A percentile compares a stretch with the other conserved stretches of the same genome.
Evolutionary conservation across 345 rosid species (phyloP).

Genomic region (Anacardium occidentale): DNA sequence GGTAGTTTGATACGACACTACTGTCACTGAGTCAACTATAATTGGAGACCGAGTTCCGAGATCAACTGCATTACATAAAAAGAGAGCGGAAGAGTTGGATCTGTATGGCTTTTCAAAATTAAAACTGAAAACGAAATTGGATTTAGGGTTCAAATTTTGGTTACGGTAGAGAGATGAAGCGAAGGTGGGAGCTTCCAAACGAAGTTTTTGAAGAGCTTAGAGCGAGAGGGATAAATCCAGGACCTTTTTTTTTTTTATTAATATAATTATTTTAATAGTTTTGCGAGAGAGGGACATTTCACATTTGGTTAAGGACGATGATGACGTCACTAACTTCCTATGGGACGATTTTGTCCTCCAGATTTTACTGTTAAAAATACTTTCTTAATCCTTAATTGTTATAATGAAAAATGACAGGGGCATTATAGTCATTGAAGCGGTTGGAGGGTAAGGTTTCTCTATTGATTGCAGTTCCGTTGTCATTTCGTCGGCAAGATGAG

Average conservation of each 20-base stretch:
- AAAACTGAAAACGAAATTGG: conserved; percentile 9
- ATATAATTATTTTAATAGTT: not conserved
- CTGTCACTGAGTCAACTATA: conserved; percentile 35
- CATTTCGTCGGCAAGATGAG: conserved; percentile 25
- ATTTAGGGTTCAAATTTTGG: conserved; percentile 9
- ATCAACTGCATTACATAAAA: conserved; percentile 41
- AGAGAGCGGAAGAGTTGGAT: conserved; percentile 20
- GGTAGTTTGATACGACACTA: conserved; percentile 7
- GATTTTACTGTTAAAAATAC: not conserved
- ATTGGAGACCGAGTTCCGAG: conserved; percentile 35
- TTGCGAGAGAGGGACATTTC: not conserved
- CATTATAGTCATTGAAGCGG: not conserved
- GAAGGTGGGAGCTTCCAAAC: conserved; percentile 34
- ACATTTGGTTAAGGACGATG: not conserved
- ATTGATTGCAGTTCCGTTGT: conserved; percentile 17
- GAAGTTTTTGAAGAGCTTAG: conserved; percentile 37
- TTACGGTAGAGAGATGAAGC: not conserved
- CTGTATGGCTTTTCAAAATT: conserved; percentile 22
- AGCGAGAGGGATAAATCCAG: conserved; percentile 10
- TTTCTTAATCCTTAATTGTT: no score
- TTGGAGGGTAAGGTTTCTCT: conserved; percentile 20
- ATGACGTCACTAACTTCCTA: not conserved
- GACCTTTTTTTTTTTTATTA: not conserved
- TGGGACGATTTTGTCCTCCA: conserved; percentile 17
- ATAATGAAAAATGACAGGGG: not conserved